Conservation (phyloP, 2,329 filamentous ascomycete genomes). For the Colletotrichum sp. region DNA sequence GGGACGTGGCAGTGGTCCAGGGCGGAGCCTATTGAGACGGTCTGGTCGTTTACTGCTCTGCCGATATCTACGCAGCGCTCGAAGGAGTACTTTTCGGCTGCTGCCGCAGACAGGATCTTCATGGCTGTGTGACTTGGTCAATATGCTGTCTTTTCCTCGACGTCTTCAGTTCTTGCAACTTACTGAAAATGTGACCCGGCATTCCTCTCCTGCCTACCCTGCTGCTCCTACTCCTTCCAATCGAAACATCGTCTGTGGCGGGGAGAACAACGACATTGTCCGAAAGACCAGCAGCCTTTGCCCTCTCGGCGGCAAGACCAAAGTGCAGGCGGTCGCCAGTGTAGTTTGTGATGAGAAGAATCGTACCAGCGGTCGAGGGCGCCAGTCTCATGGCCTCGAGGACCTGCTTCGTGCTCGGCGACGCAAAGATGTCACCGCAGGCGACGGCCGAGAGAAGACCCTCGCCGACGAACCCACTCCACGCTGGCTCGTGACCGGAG, state of each 20-base stretch:
- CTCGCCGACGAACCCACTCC: slow-evolving; percentile 73
- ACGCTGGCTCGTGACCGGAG: slow-evolving; percentile 75
- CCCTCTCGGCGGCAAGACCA: slow-evolving; percentile 76
- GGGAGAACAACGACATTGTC: slow-evolving; percentile 73
- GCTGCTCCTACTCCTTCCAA: slow-evolving; percentile 68
- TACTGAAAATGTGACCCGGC: slow-evolving; percentile 61
- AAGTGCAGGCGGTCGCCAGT: slow-evolving; percentile 77
- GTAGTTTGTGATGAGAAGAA: slow-evolving; percentile 79
- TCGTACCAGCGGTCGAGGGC: slow-evolving; percentile 66
- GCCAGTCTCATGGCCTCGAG: slow-evolving; percentile 67
- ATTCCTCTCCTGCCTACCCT: slow-evolving; percentile 77
- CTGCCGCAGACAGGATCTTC: slow-evolving; percentile 73
- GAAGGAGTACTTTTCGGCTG: slow-evolving; percentile 60
- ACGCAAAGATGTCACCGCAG: slow-evolving; percentile 78
- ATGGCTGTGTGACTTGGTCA: slow-evolving; percentile 57
- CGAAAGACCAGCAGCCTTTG: slow-evolving; percentile 64
- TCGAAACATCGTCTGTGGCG: slow-evolving; percentile 76
- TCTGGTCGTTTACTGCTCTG: slow-evolving; percentile 62
- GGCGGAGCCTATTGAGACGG: slow-evolving; percentile 70
- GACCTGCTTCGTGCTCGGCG: slow-evolving; percentile 75
- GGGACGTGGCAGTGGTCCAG: slow-evolving; percentile 78
- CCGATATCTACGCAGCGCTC: slow-evolving; percentile 62
- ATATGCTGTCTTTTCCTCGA: not conserved
- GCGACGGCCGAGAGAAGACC: slow-evolving; percentile 73
- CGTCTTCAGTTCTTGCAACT: slow-evolving; percentile 36